Evolutionary conservation across 345 rosid genomes (phyloP), one percentile per base, ranked within the genome.

Genomic region (Psidium friedrichsthalianum): DNA sequence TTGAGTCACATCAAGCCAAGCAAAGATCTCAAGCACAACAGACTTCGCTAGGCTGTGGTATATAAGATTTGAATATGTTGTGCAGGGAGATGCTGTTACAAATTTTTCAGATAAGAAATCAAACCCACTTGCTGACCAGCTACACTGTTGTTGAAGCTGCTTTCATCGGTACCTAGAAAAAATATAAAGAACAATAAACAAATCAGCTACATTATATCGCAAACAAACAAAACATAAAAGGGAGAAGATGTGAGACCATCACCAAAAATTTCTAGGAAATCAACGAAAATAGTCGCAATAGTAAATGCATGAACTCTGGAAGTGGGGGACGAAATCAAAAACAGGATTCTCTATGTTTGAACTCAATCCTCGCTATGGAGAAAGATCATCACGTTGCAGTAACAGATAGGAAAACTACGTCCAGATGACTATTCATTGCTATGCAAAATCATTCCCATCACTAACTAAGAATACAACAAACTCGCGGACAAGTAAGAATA

Each of bases 111-210:
- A 82, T 40, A 86, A 89, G 61, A 87, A 49, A 64, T 20, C 88
- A 90, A 90, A 92, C 96, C 51, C 87, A 96, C 99, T 36, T 36
- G 36, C 36, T 36, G 36, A 36, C 36, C 36, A 36, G 36, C 36
- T 36, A 36, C 36, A 36, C 36, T 36, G 36, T 36, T 36, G 36
- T 36, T 36, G 36, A 36, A 36, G 36, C 36, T 36, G 36, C 3
- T 36, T 36, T 36, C 36, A 36, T 36, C 36, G 36, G 36, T 36
- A 89, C 93, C 99, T 96, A 64, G 47, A 14, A 86, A 89, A 81
- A 82, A 54, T 16, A 85, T n/a, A 83, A 55, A 88, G 86, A 82
- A 82, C 3, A 54, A 81, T 86, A 86, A 88, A 83, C 51, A 56
- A 84, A 54, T 51, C 42, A 15, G 83, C 25, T 8, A 27, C 82